A percentile compares a stretch with the other conserved stretches of the same genome.
Evolutionary conservation across 805 yeast species (phyloP).

Genomic region (Kazachstania psychrophila): DNA sequence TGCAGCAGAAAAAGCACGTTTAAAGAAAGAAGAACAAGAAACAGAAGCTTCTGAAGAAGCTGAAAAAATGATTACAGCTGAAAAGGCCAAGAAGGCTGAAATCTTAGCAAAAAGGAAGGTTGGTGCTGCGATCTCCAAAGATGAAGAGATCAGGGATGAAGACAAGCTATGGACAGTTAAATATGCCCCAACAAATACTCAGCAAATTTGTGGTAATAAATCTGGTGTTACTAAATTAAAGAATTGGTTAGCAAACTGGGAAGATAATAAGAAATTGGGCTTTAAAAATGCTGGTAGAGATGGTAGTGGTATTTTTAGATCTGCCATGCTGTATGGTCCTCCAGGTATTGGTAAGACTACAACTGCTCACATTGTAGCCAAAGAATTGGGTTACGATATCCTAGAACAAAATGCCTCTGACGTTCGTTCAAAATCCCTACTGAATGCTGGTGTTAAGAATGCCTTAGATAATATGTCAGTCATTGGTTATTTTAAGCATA

Average conservation of each 20-base stretch:
- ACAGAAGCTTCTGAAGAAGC: slow-evolving; percentile 45
- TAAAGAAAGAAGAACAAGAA: slow-evolving; percentile 63
- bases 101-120: slow-evolving; percentile 20
- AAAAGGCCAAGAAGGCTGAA: slow-evolving; percentile 29
- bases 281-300: slow-evolving; percentile 53
- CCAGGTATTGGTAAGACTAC: slow-evolving; percentile 84
- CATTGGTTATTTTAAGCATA: slow-evolving; percentile 55
- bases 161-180: slow-evolving; percentile 86
- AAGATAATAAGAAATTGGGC: slow-evolving; percentile 41
- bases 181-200: slow-evolving; percentile 72
- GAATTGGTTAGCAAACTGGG: slow-evolving; percentile 77
- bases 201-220: slow-evolving; percentile 88
- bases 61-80: slow-evolving; percentile 37
- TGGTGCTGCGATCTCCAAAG: slow-evolving; percentile 17
- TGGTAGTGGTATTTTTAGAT: slow-evolving; percentile 63
- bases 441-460: slow-evolving; percentile 59
- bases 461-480: slow-evolving; percentile 77
- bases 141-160: slow-evolving; percentile 24
- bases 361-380: slow-evolving; percentile 68
- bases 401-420: slow-evolving; percentile 82
- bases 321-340: slow-evolving; percentile 80
- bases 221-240: slow-evolving; percentile 56
- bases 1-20: slow-evolving; percentile 62
- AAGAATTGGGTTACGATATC: slow-evolving; percentile 59
- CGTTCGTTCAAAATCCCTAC: slow-evolving; percentile 72